Conservation (phyloP, 2,329 filamentous ascomycete species). For the Clarireedia paspali region DNA sequence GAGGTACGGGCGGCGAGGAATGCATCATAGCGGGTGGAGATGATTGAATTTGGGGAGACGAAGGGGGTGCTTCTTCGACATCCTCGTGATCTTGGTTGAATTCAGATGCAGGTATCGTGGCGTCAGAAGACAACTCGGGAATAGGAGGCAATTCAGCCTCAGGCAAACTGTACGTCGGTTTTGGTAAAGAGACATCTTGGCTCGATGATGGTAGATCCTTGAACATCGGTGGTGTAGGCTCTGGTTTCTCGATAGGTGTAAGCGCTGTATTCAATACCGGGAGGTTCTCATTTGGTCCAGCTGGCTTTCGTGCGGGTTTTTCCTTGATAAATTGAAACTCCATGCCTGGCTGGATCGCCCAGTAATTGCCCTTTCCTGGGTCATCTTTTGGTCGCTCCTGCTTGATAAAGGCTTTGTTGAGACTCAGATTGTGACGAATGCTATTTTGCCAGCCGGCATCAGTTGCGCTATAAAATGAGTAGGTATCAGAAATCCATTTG, state of each 20-base stretch:
- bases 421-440: conserved; percentile 92
- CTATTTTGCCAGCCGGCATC: conserved; percentile 98
- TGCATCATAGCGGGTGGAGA: conserved; percentile 71
- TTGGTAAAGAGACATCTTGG: conserved; percentile 19
- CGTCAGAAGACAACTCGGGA: conserved; percentile 66
- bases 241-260: conserved; percentile 17
- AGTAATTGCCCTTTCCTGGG: conserved; percentile 95
- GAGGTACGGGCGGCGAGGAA: conserved; percentile 81
- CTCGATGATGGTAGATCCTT: conserved; percentile 22
- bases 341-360: conserved; percentile 85
- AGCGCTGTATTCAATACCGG: conserved; percentile 23
- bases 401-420: conserved; percentile 96
- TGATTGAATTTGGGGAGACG: conserved; percentile 46
- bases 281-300: conserved; percentile 46
- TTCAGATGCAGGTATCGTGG: conserved; percentile 67
- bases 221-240: conserved; percentile 17
- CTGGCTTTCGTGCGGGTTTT: conserved; percentile 59
- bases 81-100: conserved; percentile 44
- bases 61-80: conserved; percentile 30
- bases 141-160: conserved; percentile 19
- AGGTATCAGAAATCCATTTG: conserved; percentile 98
- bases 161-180: conserved; percentile 15
- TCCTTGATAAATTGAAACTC: conserved; percentile 87
- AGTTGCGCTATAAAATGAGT: conserved; percentile 74
- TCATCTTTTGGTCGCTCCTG: conserved; percentile 95